Evolutionary conservation across 192 early-diverging fungal genomes (phyloP), one percentile per base, ranked within the genome.

Genomic region (Spizellomyces sp.): DNA sequence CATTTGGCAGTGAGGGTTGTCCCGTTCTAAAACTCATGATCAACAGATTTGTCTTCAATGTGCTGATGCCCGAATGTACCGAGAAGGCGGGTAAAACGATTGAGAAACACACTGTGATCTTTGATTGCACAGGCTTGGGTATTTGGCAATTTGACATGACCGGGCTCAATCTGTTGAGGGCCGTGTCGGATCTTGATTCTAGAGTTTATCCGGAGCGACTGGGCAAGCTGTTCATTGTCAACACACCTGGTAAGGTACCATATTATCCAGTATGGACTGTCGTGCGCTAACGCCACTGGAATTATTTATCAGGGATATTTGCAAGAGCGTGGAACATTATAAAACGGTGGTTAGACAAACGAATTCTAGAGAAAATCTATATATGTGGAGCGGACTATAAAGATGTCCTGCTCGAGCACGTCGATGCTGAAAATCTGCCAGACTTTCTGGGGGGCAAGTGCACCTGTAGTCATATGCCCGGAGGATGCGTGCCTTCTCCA

Each of bases 21-120:
- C 4, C 27, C 3, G 27, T 36, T 36, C 27, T 36, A 36, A 36
- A 0, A 36, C 27, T 36, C 27, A 36, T 36, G 27, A 36, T 36
- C 27, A 36, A n/a, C 50, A 54, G 50, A 19, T 54, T 63, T 36
- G 45, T 79, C 12, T 66, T 71, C 67, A 75, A 69, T 58, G 64
- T 64, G 14, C 36, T 79, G 50, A 79, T 79, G 77, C 73, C 73
- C 19, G 77, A 79, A 43, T 61, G 62, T 21, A 64, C 73, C 12
- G 64, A 79, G 69, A 48, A 52, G 21, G 43, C 47, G 5, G 73
- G 73, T 15, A 62, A 52, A 41, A 12, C 27, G 15, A 56, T 79
- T 48, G 73, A 65, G 43, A 79, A 79, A 73, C 77, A 79, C 58
- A 71, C 47, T 21, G 77, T 79, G 43, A 79, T 79, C 17, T 79